Conservation (phyloP, 2,329 filamentous ascomycete genomes). For the Colletotrichum trifolii region DNA sequence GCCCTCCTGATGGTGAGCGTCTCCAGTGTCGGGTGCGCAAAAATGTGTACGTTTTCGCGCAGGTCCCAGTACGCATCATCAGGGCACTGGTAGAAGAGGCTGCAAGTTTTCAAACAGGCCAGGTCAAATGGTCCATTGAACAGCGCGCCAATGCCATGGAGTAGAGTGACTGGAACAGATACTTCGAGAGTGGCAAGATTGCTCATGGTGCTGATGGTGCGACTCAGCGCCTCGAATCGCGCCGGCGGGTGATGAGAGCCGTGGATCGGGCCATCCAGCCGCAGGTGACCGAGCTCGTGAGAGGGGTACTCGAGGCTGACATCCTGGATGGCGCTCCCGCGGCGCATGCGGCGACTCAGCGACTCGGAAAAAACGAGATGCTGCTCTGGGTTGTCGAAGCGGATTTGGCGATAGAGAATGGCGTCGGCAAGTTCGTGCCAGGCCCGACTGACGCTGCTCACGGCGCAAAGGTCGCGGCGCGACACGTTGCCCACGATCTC, state of each 20-base stretch:
- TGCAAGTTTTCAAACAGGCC: constrained; percentile 58
- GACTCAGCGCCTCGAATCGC: constrained; percentile 56
- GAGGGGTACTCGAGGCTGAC: constrained; percentile 58
- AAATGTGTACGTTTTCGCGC: constrained; percentile 63
- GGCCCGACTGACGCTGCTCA: constrained; percentile 55
- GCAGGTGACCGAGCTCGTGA: constrained; percentile 54
- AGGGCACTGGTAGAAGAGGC: constrained; percentile 58
- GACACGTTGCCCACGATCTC: constrained; percentile 45
- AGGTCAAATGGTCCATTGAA: constrained; percentile 64
- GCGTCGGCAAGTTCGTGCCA: constrained; percentile 59
- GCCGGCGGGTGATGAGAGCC: constrained; percentile 44
- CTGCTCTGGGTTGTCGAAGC: constrained; percentile 58
- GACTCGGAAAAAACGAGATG: constrained; percentile 61
- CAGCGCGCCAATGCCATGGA: constrained; percentile 59
- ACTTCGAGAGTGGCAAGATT: constrained; percentile 60
- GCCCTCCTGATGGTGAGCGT: constrained; percentile 56
- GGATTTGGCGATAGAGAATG: constrained; percentile 58
- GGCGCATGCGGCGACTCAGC: constrained; percentile 56
- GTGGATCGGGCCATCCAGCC: constrained; percentile 50
- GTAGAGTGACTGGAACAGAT: constrained; percentile 54
- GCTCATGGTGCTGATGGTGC: constrained; percentile 60
- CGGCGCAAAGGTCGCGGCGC: constrained; percentile 54
- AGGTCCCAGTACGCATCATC: constrained; percentile 61
- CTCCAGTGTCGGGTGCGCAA: constrained; percentile 60
- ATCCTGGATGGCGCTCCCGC: constrained; percentile 59